Conservation (phyloP, 768 basidiomycete species). For the Kwoniella sp. region DNA sequence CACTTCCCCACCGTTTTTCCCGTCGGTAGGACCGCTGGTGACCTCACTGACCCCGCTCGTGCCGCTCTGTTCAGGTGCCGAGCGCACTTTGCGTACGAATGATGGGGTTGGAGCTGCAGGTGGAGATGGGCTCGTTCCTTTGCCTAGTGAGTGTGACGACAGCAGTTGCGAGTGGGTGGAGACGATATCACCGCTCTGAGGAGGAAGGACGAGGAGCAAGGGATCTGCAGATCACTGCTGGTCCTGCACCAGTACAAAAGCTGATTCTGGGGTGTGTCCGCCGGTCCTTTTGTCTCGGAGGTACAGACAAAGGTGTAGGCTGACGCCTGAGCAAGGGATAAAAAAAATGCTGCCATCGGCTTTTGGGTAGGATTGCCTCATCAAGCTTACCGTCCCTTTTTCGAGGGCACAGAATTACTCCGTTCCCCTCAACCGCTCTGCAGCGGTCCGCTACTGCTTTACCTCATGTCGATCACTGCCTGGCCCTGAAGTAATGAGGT, state of each 20-base stretch:
- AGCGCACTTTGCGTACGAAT: not conserved
- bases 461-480: not conserved
- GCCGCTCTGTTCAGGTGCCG: not conserved
- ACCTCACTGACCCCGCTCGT: not conserved
- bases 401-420: not conserved
- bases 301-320: not conserved
- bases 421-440: not conserved
- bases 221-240: too few species aligned
- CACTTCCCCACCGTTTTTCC: not conserved
- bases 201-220: not conserved
- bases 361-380: not conserved
- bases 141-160: not conserved
- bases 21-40: conserved; percentile 1
- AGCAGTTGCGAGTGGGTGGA: not conserved
- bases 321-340: too few species aligned
- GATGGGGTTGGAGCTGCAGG: not conserved
- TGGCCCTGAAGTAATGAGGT: not conserved
- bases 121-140: not conserved
- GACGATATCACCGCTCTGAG: not conserved
- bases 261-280: not conserved
- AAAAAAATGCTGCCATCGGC: too few species aligned
- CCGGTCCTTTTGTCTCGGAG: conserved; percentile 1
- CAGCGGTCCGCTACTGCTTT: not conserved
- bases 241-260: not conserved
- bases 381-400: conserved; percentile 1